These are phyloP conservation scores for Clavispora fructus DNA, from an alignment of 805 yeast genomes.

Conservation along the genomic window DNA sequence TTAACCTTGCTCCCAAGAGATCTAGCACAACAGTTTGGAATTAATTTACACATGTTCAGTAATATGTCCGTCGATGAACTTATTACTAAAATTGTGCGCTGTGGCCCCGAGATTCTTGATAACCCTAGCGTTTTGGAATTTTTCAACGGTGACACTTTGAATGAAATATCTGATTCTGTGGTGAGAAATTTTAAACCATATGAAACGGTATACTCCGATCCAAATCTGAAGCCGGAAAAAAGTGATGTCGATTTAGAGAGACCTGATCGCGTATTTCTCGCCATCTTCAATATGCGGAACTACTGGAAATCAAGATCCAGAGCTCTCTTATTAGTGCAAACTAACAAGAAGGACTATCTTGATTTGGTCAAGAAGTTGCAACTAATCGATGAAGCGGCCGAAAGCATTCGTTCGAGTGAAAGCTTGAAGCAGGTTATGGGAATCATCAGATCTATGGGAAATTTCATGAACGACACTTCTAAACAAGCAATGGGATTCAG, in stretches of 20 bases:
- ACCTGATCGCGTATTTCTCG: constrained; percentile 66
- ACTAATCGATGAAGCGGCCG: constrained; percentile 67
- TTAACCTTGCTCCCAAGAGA: constrained; percentile 74
- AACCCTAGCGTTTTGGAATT: constrained; percentile 63
- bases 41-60: constrained; percentile 64
- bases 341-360: constrained; percentile 61
- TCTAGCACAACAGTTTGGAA: constrained; percentile 73
- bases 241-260: constrained; percentile 47
- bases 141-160: constrained; percentile 60
- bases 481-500: constrained; percentile 94
- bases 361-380: constrained; percentile 55
- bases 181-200: constrained; percentile 61
- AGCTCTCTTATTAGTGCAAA: constrained; percentile 48
- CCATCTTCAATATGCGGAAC: constrained; percentile 59
- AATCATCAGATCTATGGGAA: constrained; percentile 86
- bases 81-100: constrained; percentile 48
- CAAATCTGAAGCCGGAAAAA: constrained; percentile 7
- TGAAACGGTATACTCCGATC: constrained; percentile 40
- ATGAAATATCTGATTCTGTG: constrained; percentile 52
- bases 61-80: constrained; percentile 49
- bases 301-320: constrained; percentile 74
- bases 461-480: constrained; percentile 90
- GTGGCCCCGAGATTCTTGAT: constrained; percentile 51
- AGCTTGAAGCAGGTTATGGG: constrained; percentile 70
- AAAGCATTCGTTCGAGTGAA: constrained; percentile 58